These are phyloP conservation scores for Aspergillus homomorphus DNA, from an alignment of 495 filamentous ascomycete species.

Conservation along the genomic window DNA sequence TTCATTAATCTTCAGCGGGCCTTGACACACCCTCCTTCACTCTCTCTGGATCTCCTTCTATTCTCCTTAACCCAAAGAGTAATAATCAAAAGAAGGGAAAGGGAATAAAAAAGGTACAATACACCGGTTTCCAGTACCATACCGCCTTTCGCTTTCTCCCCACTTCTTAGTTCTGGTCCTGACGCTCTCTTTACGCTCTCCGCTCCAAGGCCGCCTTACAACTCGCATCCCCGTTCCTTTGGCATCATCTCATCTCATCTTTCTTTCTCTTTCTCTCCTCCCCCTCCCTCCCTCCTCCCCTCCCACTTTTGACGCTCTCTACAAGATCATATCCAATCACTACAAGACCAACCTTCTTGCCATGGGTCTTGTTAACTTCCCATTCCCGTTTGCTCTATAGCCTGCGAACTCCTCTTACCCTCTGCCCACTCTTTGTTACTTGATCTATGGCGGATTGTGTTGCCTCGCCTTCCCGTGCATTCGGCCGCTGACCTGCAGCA, in stretches of 20 bases:
- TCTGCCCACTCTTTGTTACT: slow-evolving; percentile 22
- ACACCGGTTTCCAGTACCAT: slow-evolving; percentile 16
- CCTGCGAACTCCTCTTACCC: slow-evolving; percentile 25
- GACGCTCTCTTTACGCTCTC: slow-evolving; percentile 16
- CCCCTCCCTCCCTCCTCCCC: slow-evolving; percentile 8
- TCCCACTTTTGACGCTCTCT: slow-evolving; percentile 8
- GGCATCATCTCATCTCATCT: slow-evolving; percentile 37
- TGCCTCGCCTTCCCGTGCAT: slow-evolving; percentile 37
- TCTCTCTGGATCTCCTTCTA: not conserved
- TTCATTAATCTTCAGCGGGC: slow-evolving; percentile 4
- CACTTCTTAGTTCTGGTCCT: slow-evolving; percentile 14
- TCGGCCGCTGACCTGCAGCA: slow-evolving; percentile 47
- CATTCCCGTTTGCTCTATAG: slow-evolving; percentile 22
- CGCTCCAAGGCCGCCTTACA: slow-evolving; percentile 26
- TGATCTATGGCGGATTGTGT: slow-evolving; percentile 43
- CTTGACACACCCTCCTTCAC: slow-evolving; percentile 1
- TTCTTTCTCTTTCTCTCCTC: slow-evolving; percentile 16
- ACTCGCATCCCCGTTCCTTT: slow-evolving; percentile 23
- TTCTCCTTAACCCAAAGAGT: not conserved
- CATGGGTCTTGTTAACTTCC: slow-evolving; percentile 25
- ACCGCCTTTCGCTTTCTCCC: slow-evolving; percentile 19
- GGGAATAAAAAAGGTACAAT: slow-evolving; percentile 11
- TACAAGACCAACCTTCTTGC: slow-evolving; percentile 15
- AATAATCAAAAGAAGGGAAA: not conserved
- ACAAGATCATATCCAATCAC: not conserved